Evolutionary conservation across 805 yeast species (phyloP), one percentile per base, ranked within the genome.

Genomic region (Schwanniomyces pseudopolymorphus): DNA sequence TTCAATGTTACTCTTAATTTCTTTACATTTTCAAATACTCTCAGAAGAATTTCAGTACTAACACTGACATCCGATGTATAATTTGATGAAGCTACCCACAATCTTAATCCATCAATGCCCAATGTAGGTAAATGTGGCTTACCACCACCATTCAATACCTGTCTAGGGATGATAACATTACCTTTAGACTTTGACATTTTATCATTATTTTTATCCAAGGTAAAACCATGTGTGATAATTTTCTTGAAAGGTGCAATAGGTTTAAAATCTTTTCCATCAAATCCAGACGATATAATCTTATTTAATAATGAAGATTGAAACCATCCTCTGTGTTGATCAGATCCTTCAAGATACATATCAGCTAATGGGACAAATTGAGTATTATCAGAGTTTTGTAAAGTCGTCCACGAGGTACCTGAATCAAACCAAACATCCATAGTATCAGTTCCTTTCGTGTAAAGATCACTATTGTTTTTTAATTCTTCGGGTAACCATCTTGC

Each of bases 361-460:
- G 95, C 85, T 37, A 63, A 50, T 4, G 67, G 68, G n/a, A 46
- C 38, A 13, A 73, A 58, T 27, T 67, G 64, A 10, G 69, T 50
- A 3, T 55, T 50, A 27, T 74, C 67, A 42, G 75, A 72, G 2
- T 65, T 60, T 36, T 68, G 70, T 17, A 86, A 69, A 39, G 80
- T 75, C 9, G 81, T 78, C 98, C 99, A 94, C 27, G 94, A 84
- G 0, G 96, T 81, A 0, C 99, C 99, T 33, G 96, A 87, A 64
- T 94, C 99, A 69, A 94, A 92, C 99, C 99, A 94, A 16, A 94
- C 99, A 67, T 94, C 99, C 90, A 94, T 87, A 0, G 99, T 94
- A 56, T 94, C 99, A 38, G 74, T 78, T 1, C 96, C 92, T 57
- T 88, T 85, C 20, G 59, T 58, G 51, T 75, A 86, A 2, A 70